These are phyloP conservation scores for Mycosphaerella arachidis DNA, from an alignment of 2,329 filamentous ascomycete species.

Conservation along the genomic window DNA sequence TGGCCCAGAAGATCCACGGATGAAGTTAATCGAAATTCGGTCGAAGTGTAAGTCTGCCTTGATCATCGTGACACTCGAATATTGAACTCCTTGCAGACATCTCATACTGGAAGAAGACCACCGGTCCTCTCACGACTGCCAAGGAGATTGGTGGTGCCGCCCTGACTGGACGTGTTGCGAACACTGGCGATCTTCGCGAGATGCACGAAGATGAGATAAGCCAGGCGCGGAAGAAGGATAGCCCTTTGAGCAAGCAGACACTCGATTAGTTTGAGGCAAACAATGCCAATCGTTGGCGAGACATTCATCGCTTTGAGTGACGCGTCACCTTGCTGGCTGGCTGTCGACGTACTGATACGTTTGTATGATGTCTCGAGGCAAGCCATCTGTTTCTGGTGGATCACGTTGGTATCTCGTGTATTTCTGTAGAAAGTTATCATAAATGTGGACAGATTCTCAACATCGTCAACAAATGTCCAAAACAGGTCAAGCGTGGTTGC, in stretches of 20 bases:
- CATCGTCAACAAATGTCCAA: too few relatives aligned
- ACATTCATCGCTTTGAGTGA: too few relatives aligned
- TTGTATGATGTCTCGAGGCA: too few relatives aligned
- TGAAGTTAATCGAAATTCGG: conserved; percentile 41
- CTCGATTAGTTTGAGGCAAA: too few relatives aligned
- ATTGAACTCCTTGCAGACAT: conserved; percentile 27
- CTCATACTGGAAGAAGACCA: conserved; percentile 33
- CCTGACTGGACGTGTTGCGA: conserved; percentile 32
- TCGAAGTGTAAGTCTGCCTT: conserved; percentile 26
- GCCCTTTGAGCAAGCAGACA: conserved; percentile 19
- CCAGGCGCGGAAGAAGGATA: conserved; percentile 28
- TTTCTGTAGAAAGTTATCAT: too few relatives aligned
- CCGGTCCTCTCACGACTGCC: conserved; percentile 27
- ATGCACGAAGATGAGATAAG: conserved; percentile 32
- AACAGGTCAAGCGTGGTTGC: background rate
- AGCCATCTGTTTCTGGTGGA: too few relatives aligned
- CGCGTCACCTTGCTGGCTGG: too few relatives aligned
- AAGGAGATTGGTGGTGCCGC: conserved; percentile 32
- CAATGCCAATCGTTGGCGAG: too few relatives aligned
- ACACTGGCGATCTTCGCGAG: conserved; percentile 32
- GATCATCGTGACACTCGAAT: background rate
- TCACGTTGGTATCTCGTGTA: too few relatives aligned
- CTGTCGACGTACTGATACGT: too few relatives aligned
- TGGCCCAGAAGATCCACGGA: conserved; percentile 44
- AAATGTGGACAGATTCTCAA: too few relatives aligned